phyloP scores from a whole-genome alignment of 1,284 basidiomycete species.

The Volvariella volvacea region DNA sequence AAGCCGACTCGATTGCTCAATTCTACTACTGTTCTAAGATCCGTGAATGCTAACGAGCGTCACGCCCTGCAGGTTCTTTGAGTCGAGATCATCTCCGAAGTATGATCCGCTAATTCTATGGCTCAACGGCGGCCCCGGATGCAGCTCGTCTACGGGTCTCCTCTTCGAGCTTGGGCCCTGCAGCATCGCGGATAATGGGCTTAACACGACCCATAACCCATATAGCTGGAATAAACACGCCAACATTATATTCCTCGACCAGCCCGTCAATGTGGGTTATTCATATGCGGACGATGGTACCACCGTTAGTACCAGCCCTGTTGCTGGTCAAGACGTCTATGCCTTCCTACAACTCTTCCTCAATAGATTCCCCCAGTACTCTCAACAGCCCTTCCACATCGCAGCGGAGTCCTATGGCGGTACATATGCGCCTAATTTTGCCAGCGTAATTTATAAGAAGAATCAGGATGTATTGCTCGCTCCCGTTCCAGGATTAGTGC shows the following conservation, averaged over 20 bases:
- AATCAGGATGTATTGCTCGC: conserved; percentile 50
- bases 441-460: conserved; percentile 66
- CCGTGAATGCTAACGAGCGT: background rate
- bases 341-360: conserved; percentile 89
- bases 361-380: conserved; percentile 62
- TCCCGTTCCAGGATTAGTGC: conserved; percentile 35
- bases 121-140: conserved; percentile 85
- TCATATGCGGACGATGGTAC: conserved; percentile 75
- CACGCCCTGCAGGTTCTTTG: conserved; percentile 64
- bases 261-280: conserved; percentile 86
- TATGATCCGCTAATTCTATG: conserved; percentile 82
- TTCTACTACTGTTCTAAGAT: no score
- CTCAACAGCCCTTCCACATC: conserved; percentile 60
- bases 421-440: conserved; percentile 76
- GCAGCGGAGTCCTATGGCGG: conserved; percentile 79
- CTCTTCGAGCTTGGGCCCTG: conserved; percentile 89
- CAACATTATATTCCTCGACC: conserved; percentile 72
- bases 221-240: conserved; percentile 69
- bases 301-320: conserved; percentile 65
- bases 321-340: conserved; percentile 80
- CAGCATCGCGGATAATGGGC: conserved; percentile 60
- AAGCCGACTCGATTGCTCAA: no score
- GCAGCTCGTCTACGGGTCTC: conserved; percentile 73
- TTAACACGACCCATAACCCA: conserved; percentile 66
- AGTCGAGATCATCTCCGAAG: conserved; percentile 66